phyloP scores from a whole-genome alignment of 192 early-diverging fungal genomes.

The Allomyces macrogynus region DNA sequence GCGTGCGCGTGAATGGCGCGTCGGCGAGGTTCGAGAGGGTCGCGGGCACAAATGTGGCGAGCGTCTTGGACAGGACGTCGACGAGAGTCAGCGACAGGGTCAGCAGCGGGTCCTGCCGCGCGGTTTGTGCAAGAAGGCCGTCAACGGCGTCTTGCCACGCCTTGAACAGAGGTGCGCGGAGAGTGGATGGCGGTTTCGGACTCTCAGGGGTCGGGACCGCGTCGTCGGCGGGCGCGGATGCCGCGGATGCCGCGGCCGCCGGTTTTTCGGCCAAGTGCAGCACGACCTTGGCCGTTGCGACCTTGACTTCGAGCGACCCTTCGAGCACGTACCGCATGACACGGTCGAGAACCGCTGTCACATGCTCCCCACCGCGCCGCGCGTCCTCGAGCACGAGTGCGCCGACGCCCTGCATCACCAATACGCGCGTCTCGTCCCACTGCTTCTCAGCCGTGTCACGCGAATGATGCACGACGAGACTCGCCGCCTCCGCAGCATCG shows the following conservation, averaged over 20 bases:
- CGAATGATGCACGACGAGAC: conserved; percentile 24
- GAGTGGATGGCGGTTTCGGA: too few species aligned
- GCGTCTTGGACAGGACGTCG: neutral
- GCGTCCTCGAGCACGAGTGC: neutral
- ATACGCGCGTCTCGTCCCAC: conserved; percentile 76
- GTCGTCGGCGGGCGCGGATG: neutral
- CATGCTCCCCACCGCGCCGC: neutral
- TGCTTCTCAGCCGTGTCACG: conserved; percentile 46
- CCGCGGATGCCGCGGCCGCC: neutral
- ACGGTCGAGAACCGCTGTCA: neutral
- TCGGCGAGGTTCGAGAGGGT: neutral
- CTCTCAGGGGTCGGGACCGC: neutral
- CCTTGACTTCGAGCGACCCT: neutral
- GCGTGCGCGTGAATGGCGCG: neutral
- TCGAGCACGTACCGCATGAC: neutral
- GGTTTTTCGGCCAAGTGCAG: neutral
- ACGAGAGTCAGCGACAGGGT: neutral
- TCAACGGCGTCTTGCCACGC: neutral
- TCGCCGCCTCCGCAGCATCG: neutral
- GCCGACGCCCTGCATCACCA: conserved; percentile 21
- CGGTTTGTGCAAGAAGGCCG: neutral
- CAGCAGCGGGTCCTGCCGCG: neutral
- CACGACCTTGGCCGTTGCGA: neutral
- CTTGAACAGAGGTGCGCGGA: neutral
- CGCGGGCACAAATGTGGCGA: neutral